Base-by-base conservation (phyloP, 2,329 filamentous ascomycete species). In the Aurifilum marmelostoma region DNA sequence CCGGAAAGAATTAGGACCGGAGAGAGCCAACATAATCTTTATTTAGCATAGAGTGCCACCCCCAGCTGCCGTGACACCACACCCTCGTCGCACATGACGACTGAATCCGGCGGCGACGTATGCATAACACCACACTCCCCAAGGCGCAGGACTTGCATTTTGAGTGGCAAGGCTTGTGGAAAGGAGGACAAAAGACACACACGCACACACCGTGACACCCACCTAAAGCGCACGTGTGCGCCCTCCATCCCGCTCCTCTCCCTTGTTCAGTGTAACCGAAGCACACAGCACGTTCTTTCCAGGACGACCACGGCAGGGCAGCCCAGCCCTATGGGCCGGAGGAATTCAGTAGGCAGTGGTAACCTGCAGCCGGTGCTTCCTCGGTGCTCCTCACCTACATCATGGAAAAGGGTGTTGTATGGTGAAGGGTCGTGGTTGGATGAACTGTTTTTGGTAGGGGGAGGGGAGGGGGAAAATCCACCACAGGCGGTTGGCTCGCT, bases 211-310 rank as follows among this genome's bases (percentile, higher is more conserved):
- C 52, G 18, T 59, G 56, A 37, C 56, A 59, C 56, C 24, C 56
- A 34, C 18, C 18, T 5, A 37, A n/a, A 21, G 56, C 7, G 18
- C 29, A 29, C 29, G 18, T 62, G n/a, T 37, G 54, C 43, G 21
- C 21, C 43, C 43, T 47, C 12, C 43, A 2, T n/a, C 43, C 43
- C 29, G n/a, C 18, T 12, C 16, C 80, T 52, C 32, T 27, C 18
- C 32, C 29, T 41, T 37, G 27, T n/a, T 52, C 62, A n/a, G 61
- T 62, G 21, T 54, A 60, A 65, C 60, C 18, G 29, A 34, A 39
- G 29, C 54, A 69, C 68, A 61, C 37, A 52, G 61, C 50, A 21
- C 7, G 34, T 34, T 34, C 34, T 27, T 60, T 29, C 16, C 7
- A 41, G 37, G 14, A 12, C 16, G 34, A 27, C n/a, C 34, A 34